A percentile compares a stretch with the other conserved stretches of the same genome.
Evolutionary conservation across 2,329 filamentous ascomycete species (phyloP).

Genomic region (Aspergillus aculeatinus): DNA sequence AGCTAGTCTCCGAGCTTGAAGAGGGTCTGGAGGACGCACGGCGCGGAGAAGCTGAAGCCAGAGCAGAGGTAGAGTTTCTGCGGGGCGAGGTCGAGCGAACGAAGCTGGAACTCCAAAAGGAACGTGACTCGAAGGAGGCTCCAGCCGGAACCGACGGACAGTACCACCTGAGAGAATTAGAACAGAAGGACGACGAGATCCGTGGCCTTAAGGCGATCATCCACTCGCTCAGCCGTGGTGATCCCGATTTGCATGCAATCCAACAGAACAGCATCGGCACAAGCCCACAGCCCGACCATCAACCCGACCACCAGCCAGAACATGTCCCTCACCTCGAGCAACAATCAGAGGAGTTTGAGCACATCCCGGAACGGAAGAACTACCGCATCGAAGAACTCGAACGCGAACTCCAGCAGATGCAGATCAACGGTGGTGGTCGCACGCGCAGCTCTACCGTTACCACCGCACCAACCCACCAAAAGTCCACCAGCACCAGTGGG

Average conservation of each 20-base stretch:
- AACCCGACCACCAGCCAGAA: conserved; percentile 53
- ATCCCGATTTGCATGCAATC: conserved; percentile 29
- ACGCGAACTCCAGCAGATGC: conserved; percentile 63
- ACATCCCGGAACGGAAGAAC: conserved; percentile 69
- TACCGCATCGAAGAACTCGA: conserved; percentile 81
- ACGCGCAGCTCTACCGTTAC: conserved; percentile 40
- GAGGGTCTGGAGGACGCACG: conserved; percentile 94
- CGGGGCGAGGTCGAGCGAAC: conserved; percentile 92
- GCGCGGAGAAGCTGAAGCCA: conserved; percentile 89
- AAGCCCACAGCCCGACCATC: conserved; percentile 39
- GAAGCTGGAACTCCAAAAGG: conserved; percentile 79
- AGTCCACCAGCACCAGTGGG: conserved; percentile 28
- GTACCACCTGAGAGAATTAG: conserved; percentile 68
- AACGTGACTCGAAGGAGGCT: conserved; percentile 68
- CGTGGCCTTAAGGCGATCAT: conserved; percentile 96
- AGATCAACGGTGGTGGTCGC: conserved; percentile 28
- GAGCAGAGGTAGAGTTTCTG: conserved; percentile 93
- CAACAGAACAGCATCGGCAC: conserved; percentile 29
- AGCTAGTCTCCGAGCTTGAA: conserved; percentile 93
- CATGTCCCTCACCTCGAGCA: conserved; percentile 68
- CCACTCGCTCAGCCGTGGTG: conserved; percentile 79
- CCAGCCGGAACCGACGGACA: conserved; percentile 47
- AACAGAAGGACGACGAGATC: conserved; percentile 96
- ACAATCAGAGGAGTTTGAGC: conserved; percentile 75
- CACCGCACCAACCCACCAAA: conserved; percentile 34